phyloP scores from a whole-genome alignment of 75 land plant species.

The Pseudotsuga menziesii region DNA sequence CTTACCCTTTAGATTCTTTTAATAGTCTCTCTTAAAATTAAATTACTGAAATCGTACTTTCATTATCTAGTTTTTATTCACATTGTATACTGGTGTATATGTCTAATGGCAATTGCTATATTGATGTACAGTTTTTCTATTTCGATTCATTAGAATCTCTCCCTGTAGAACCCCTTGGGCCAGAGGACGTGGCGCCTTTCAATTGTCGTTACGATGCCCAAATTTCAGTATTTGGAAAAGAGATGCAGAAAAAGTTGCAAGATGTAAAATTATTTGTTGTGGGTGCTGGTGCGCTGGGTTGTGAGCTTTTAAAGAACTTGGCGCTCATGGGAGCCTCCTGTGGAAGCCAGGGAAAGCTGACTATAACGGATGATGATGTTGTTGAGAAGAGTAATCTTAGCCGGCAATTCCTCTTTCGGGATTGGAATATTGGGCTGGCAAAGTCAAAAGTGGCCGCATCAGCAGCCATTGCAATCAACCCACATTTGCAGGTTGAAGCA shows the following conservation, averaged over 20 bases:
- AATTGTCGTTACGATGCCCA: constrained; percentile 87
- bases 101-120: too few relatives aligned
- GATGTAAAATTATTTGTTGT: constrained; percentile 77
- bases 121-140: constrained; percentile 17
- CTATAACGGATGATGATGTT: constrained; percentile 92
- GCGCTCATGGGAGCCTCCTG: constrained; percentile 94
- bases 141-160: constrained; percentile 94
- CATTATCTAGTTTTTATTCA: too few relatives aligned
- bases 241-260: constrained; percentile 70
- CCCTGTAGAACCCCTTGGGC: constrained; percentile 58
- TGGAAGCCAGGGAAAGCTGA: constrained; percentile 63
- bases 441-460: constrained; percentile 90
- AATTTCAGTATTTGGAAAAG: constrained; percentile 81
- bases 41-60: too few relatives aligned
- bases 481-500: constrained; percentile 60
- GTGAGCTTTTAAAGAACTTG: constrained; percentile 88
- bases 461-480: constrained; percentile 71
- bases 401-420: constrained; percentile 86
- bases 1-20: too few relatives aligned
- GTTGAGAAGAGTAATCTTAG: constrained; percentile 97
- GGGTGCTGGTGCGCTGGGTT: constrained; percentile 97
- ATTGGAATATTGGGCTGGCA: constrained; percentile 91
- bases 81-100: too few relatives aligned
- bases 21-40: too few relatives aligned
- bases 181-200: constrained; percentile 52